Evolutionary conservation across 192 early-diverging fungal genomes (phyloP).

Genomic region (Allomyces macrogynus): DNA sequence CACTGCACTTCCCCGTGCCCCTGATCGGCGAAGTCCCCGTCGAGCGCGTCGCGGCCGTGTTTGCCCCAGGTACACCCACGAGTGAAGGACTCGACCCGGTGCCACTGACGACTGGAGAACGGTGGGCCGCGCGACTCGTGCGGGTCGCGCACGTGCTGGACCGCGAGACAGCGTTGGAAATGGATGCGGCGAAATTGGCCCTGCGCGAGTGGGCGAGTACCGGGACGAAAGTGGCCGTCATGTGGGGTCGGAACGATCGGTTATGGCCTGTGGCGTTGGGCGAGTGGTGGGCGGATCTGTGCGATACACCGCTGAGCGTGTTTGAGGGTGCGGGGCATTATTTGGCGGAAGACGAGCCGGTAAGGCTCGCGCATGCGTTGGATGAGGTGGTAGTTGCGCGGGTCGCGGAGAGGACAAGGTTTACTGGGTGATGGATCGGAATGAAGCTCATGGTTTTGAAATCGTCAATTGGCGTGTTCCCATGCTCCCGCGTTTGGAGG

Average conservation of each 20-base stretch:
- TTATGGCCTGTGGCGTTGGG: background rate
- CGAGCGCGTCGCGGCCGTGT: no score
- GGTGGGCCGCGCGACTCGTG: background rate
- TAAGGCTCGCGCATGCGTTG: background rate
- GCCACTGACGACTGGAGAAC: background rate
- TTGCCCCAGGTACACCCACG: no score
- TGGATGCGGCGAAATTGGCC: background rate
- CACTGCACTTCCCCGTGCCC: no score
- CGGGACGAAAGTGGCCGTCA: background rate
- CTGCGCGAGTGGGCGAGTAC: background rate
- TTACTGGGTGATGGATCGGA: no score
- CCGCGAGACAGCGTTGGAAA: background rate
- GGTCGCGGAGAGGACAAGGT: no score
- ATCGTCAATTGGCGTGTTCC: no score
- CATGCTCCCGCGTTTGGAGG: no score
- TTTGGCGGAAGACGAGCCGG: background rate
- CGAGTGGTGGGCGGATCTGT: background rate
- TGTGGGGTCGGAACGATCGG: background rate
- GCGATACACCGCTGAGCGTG: background rate
- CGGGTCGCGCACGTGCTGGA: background rate
- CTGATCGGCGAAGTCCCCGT: no score
- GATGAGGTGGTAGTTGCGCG: background rate
- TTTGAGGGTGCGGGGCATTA: background rate
- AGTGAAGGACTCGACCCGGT: background rate
- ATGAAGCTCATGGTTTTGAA: no score